Evolutionary conservation across 345 rosid species (phyloP).

Genomic region (Ailanthus altissimus): DNA sequence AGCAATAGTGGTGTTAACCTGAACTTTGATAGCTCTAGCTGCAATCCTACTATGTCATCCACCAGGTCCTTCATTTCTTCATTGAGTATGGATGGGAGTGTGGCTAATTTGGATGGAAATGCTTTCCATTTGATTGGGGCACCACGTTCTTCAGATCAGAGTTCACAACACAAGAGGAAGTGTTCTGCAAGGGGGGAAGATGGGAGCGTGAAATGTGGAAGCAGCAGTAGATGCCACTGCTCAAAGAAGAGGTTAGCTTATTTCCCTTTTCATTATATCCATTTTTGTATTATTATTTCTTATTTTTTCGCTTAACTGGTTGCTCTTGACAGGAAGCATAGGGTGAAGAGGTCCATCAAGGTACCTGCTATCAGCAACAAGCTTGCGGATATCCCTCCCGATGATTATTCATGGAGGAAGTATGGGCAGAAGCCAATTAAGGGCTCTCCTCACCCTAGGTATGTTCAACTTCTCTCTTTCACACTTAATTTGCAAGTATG

Average conservation of each 20-base stretch:
- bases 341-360: slow-evolving; percentile 74
- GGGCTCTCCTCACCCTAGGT: slow-evolving; percentile 90
- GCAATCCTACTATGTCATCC: slow-evolving; percentile 76
- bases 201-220: slow-evolving; percentile 71
- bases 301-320: slow-evolving; percentile 18
- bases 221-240: slow-evolving; percentile 69
- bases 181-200: slow-evolving; percentile 66
- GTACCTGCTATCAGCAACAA: slow-evolving; percentile 83
- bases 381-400: slow-evolving; percentile 85
- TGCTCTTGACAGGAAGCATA: slow-evolving; percentile 57
- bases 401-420: slow-evolving; percentile 84
- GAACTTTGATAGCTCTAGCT: slow-evolving; percentile 76
- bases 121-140: slow-evolving; percentile 60
- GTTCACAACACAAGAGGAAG: slow-evolving; percentile 67
- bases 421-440: slow-evolving; percentile 86
- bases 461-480: slow-evolving; percentile 12
- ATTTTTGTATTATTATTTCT: not conserved
- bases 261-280: not conserved
- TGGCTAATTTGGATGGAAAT: slow-evolving; percentile 57
- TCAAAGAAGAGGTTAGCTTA: slow-evolving; percentile 69
- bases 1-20: slow-evolving; percentile 62
- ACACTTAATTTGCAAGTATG: not conserved
- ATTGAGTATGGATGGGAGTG: slow-evolving; percentile 74
- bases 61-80: slow-evolving; percentile 73
- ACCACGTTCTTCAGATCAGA: slow-evolving; percentile 63